Conservation (phyloP, 495 filamentous ascomycete genomes). For the Penicillium lividum region DNA sequence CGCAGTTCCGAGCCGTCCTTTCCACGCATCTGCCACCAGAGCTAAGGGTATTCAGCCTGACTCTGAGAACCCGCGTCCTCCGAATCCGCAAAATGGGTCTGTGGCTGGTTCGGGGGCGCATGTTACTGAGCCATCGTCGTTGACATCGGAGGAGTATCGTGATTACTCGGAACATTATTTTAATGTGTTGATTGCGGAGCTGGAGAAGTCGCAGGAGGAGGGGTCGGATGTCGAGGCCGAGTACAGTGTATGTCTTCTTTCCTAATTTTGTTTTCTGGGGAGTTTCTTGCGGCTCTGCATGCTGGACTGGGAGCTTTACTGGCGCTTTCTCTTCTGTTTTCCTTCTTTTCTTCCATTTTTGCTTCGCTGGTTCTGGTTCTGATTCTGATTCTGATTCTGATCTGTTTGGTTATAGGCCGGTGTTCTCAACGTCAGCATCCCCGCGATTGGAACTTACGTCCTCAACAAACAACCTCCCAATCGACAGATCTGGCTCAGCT, state of each 20-base stretch:
- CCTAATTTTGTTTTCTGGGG: not conserved
- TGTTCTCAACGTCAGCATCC: constrained; percentile 73
- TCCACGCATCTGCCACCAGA: constrained; percentile 32
- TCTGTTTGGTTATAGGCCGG: constrained; percentile 57
- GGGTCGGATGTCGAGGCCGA: constrained; percentile 56
- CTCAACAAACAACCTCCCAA: constrained; percentile 98
- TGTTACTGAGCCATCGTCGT: constrained; percentile 42
- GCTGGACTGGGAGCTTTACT: not conserved
- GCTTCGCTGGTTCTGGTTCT: not conserved
- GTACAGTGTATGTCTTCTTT: constrained; percentile 45
- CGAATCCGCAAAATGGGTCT: constrained; percentile 36
- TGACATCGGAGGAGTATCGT: constrained; percentile 47
- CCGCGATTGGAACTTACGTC: constrained; percentile 73
- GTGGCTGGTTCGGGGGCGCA: constrained; percentile 36
- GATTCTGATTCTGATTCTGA: not conserved
- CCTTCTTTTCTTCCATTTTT: not conserved
- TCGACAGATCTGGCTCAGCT: constrained; percentile 96
- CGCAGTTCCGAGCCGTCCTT: constrained; percentile 8
- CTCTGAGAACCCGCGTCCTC: constrained; percentile 40
- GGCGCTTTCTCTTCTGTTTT: no score
- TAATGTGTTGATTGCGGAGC: constrained; percentile 42
- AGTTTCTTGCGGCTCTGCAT: not conserved
- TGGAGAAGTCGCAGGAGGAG: constrained; percentile 50
- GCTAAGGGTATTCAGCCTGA: constrained; percentile 47
- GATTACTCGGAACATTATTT: constrained; percentile 53